Conservation (phyloP, 345 rosid genomes). For the Orychophragmus violaceus region DNA sequence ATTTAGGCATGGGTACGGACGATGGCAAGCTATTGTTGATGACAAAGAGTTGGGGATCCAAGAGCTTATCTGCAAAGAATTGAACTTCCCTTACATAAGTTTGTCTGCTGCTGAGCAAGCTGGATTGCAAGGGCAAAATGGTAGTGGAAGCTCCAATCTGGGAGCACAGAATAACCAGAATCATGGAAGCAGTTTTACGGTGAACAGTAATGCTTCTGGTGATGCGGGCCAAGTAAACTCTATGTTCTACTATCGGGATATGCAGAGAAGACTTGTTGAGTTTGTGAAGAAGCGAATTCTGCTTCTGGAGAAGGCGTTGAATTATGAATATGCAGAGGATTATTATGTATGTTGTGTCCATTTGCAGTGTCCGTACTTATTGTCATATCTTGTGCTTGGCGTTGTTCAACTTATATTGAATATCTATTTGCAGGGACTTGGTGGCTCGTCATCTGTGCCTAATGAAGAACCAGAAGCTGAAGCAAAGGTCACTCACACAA, state of each 20-base stretch:
- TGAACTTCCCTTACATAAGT: slow-evolving; percentile 71
- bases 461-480: slow-evolving; percentile 53
- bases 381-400: neutral
- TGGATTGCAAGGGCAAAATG: slow-evolving; percentile 59
- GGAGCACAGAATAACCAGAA: slow-evolving; percentile 51
- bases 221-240: slow-evolving; percentile 46
- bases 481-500: slow-evolving; percentile 28
- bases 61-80: slow-evolving; percentile 82
- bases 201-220: slow-evolving; percentile 35
- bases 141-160: slow-evolving; percentile 37
- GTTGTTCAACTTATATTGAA: slow-evolving; percentile 2
- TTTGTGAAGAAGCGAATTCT: slow-evolving; percentile 92
- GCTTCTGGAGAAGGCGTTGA: slow-evolving; percentile 80
- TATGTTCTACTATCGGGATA: slow-evolving; percentile 70
- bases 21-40: slow-evolving; percentile 99
- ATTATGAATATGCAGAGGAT: slow-evolving; percentile 61
- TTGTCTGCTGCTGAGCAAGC: slow-evolving; percentile 64
- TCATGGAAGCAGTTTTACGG: slow-evolving; percentile 44
- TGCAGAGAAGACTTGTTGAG: slow-evolving; percentile 91
- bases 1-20: slow-evolving; percentile 94
- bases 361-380: neutral
- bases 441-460: slow-evolving; percentile 29
- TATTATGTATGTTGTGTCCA: slow-evolving; percentile 47
- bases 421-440: slow-evolving; percentile 45
- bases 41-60: slow-evolving; percentile 85